Percentiles rank a stretch among this genome's conserved stretches.
These are phyloP conservation scores for Candida namnaoensis DNA, from an alignment of 805 yeast genomes.

Conservation along the genomic window DNA sequence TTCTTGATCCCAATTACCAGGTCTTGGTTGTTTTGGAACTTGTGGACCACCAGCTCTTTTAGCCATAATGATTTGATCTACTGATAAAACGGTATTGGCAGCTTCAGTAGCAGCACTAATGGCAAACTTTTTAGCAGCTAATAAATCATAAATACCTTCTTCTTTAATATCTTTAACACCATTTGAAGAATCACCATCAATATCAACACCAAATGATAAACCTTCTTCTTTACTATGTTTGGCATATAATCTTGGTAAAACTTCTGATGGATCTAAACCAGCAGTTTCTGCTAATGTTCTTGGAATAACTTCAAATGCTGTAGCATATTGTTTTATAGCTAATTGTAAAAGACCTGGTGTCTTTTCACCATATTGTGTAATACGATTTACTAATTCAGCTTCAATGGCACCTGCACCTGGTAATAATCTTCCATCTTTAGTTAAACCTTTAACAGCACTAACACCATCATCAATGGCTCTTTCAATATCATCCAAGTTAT, in stretches of 20 bases:
- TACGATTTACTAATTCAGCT: constrained; percentile 72
- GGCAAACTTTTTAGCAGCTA: constrained; percentile 76
- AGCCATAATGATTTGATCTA: constrained; percentile 97
- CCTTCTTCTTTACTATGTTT: constrained; percentile 55
- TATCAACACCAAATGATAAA: constrained; percentile 55
- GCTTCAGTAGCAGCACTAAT: constrained; percentile 94
- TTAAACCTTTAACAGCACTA: constrained; percentile 79
- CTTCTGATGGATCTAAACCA: constrained; percentile 85
- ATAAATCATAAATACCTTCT: constrained; percentile 69
- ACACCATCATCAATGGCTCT: constrained; percentile 98
- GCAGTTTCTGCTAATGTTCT: constrained; percentile 90
- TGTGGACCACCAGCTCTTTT: constrained; percentile 98
- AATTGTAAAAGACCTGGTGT: constrained; percentile 91
- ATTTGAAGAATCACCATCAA: constrained; percentile 61
- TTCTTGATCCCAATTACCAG: constrained; percentile 95
- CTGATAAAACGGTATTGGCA: constrained; percentile 80
- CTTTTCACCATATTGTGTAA: constrained; percentile 81
- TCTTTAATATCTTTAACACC: constrained; percentile 67
- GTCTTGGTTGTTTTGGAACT: constrained; percentile 73
- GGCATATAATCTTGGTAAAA: constrained; percentile 82
- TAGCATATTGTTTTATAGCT: constrained; percentile 90
- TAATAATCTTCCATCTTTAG: constrained; percentile 71
- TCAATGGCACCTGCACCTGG: constrained; percentile 98
- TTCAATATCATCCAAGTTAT: constrained; percentile 87
- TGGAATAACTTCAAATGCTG: constrained; percentile 92